Evolutionary conservation across 2,329 filamentous ascomycete genomes (phyloP), one percentile per base, ranked within the genome.

Genomic region (Chrysosphaeria jannelii): DNA sequence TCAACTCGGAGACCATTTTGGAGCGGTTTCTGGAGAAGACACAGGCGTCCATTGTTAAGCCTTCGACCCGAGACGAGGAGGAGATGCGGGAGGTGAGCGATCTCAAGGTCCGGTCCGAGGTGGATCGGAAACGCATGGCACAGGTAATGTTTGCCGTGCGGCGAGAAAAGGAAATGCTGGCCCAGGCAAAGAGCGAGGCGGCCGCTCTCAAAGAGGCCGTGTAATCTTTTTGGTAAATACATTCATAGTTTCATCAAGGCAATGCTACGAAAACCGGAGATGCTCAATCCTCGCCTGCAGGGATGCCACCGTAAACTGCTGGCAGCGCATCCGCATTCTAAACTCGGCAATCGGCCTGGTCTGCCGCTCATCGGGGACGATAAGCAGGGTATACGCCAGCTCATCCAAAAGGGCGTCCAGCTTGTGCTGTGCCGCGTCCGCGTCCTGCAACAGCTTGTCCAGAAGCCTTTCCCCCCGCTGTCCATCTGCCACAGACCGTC

Each of bases 61-160:
- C 65, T 3, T 65, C 57, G 1, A 41, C 46, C 3, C 53, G 65
- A 36, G 69, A 79, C 33, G 52, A 63, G 36, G 68, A 76, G 33
- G 36, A 49, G 28, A 43, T 70, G 42, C 44, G 45, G 31, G 50
- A 57, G 33, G 35, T 72, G 9, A 49, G 57, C 33, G 58, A 61
- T 29, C 45, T 56, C 28, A 39, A 44, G 28, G 48, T 46, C 35
- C 44, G 48, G 34, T 53, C 48, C 19, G 47, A 50, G 25, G 40
- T 47, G 23, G 65, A 72, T 40, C 48, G 58, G 11, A 48, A 51
- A 30, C 43, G 52, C 27, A 48, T 56, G 30, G 42, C 44, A 35
- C 51, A 53, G 32, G 47, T 52, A 26, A 46, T 57, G 29, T 49
- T 55, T 16, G 54, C 55, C 39, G 51, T 54, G 45, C 57, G 57